A percentile compares a stretch with the other conserved stretches of the same genome.
These are phyloP conservation scores for Pleurotus salmoneostramineus DNA, from an alignment of 768 basidiomycete genomes.

Conservation along the genomic window DNA sequence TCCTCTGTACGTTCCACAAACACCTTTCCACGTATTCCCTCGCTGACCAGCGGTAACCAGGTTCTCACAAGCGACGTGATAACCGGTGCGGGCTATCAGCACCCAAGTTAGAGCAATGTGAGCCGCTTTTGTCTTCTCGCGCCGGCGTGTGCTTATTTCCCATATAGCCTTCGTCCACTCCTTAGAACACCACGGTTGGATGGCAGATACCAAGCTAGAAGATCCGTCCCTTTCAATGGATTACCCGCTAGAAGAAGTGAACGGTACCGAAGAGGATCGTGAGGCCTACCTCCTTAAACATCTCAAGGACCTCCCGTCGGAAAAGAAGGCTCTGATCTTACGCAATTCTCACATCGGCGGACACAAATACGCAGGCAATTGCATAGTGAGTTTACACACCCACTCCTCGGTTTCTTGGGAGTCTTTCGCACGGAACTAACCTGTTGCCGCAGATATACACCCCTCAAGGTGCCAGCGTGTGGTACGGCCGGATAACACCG, in stretches of 20 bases:
- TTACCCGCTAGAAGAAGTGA: conserved; percentile 57
- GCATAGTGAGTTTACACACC: conserved; percentile 60
- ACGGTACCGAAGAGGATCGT: conserved; percentile 46
- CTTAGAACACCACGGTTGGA: conserved; percentile 69
- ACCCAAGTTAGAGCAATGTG: conserved; percentile 75
- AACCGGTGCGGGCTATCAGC: conserved; percentile 89
- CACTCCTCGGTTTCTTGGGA: background rate
- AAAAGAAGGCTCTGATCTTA: conserved; percentile 77
- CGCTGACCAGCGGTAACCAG: conserved; percentile 33
- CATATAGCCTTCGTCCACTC: conserved; percentile 55
- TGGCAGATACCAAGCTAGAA: conserved; percentile 71
- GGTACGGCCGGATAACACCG: conserved; percentile 93
- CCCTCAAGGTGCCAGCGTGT: conserved; percentile 80
- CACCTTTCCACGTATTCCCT: background rate
- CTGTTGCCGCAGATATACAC: conserved; percentile 64
- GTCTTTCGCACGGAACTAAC: conserved; percentile 5
- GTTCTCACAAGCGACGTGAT: conserved; percentile 91
- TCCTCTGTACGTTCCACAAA: conserved; percentile 53
- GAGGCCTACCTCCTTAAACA: conserved; percentile 51
- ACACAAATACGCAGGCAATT: conserved; percentile 90
- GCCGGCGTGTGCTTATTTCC: conserved; percentile 9
- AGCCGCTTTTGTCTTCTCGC: conserved; percentile 16
- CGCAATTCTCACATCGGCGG: conserved; percentile 90
- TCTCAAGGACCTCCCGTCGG: conserved; percentile 46
- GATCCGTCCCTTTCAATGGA: conserved; percentile 44